phyloP scores from a whole-genome alignment of 192 early-diverging fungal species.

The Helicostylum pulchrum region DNA sequence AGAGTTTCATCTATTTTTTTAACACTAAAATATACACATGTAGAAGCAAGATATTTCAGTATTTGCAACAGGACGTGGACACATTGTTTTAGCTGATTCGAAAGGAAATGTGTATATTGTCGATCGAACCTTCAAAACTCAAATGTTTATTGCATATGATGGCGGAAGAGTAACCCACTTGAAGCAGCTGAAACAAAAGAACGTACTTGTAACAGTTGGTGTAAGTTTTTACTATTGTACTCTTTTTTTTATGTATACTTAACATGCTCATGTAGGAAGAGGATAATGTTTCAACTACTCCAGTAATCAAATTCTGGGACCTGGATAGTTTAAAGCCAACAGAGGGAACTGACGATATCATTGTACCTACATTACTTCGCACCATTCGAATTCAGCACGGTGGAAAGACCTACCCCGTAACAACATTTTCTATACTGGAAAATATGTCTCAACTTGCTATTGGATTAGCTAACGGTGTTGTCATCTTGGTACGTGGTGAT shows the following conservation, averaged over 20 bases:
- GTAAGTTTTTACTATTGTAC: slow-evolving; percentile 44
- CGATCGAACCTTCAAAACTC: slow-evolving; percentile 59
- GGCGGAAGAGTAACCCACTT: slow-evolving; percentile 77
- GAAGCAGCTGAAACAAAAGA: slow-evolving; percentile 73
- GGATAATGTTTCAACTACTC: slow-evolving; percentile 39
- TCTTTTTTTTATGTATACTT: slow-evolving; percentile 26
- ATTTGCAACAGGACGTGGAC: slow-evolving; percentile 16
- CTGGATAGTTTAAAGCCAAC: slow-evolving; percentile 45
- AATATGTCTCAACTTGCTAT: slow-evolving; percentile 86
- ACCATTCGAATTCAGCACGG: slow-evolving; percentile 65
- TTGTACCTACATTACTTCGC: slow-evolving; percentile 56
- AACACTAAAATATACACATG: too few relatives aligned
- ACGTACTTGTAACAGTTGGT: slow-evolving; percentile 76
- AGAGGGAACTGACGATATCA: slow-evolving; percentile 38
- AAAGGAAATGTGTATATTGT: slow-evolving; percentile 63
- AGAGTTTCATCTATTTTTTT: background rate
- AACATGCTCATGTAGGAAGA: slow-evolving; percentile 45
- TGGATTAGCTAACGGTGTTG: slow-evolving; percentile 90
- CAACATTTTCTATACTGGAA: slow-evolving; percentile 72
- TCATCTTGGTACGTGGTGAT: slow-evolving; percentile 80
- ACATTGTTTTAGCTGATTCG: slow-evolving; percentile 21
- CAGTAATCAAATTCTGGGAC: slow-evolving; percentile 80
- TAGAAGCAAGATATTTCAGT: slow-evolving; percentile 18
- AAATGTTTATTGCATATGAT: slow-evolving; percentile 61
- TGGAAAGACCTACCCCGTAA: slow-evolving; percentile 64